phyloP scores from a whole-genome alignment of 495 filamentous ascomycete genomes.

The Penicillium simplicissimum region DNA sequence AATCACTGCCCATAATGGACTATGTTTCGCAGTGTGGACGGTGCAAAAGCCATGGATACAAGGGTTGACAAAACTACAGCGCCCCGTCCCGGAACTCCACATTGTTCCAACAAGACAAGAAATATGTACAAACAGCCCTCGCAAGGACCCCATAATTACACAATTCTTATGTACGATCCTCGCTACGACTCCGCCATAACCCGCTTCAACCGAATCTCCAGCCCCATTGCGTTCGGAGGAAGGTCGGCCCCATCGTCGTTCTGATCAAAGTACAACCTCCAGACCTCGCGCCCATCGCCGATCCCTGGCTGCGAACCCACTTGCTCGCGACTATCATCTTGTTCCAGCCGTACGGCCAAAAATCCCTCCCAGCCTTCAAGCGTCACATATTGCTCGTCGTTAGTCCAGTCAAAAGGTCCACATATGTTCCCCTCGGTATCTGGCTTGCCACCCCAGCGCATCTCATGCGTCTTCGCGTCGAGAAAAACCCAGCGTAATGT shows the following conservation, averaged over 20 bases:
- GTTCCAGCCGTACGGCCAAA: conserved; percentile 27
- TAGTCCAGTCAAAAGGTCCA: conserved; percentile 35
- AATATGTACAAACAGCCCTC: not conserved
- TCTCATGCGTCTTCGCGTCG: conserved; percentile 23
- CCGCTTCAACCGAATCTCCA: conserved; percentile 31
- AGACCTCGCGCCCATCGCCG: conserved; percentile 22
- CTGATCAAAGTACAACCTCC: conserved; percentile 33
- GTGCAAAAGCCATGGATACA: not conserved
- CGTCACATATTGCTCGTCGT: conserved; percentile 27
- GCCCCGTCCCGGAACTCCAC: not conserved
- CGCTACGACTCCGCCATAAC: conserved; percentile 21
- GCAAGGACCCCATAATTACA: not conserved
- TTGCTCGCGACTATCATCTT: conserved; percentile 18
- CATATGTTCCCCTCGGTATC: conserved; percentile 27
- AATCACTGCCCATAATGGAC: not conserved
- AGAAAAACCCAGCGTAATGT: conserved; percentile 33
- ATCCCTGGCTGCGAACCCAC: conserved; percentile 18
- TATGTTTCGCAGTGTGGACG: not conserved
- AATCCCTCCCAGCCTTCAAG: conserved; percentile 31
- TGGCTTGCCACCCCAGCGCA: conserved; percentile 31
- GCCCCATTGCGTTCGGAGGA: conserved; percentile 22
- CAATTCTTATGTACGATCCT: not conserved
- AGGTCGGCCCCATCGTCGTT: conserved; percentile 32
- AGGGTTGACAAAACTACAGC: not conserved
- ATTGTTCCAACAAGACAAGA: not conserved